These are phyloP conservation scores for Talaromyces sp. DNA, from an alignment of 2,329 filamentous ascomycete species.

Conservation along the genomic window DNA sequence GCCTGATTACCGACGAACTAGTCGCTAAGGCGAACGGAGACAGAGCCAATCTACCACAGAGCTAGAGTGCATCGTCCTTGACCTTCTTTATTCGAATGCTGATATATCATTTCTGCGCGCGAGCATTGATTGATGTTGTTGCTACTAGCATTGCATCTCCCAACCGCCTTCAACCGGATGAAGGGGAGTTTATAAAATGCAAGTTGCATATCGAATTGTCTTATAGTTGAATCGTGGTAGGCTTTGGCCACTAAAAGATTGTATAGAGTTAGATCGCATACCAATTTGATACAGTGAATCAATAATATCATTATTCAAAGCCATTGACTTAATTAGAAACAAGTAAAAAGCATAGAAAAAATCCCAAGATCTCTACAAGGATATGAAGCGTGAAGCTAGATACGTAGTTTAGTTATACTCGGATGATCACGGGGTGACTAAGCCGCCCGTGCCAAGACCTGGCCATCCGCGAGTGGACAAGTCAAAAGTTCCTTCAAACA, in stretches of 20 bases:
- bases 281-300: neutral
- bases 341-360: no score
- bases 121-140: neutral
- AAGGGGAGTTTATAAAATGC: neutral
- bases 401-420: neutral
- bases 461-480: slow-evolving; percentile 54
- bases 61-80: slow-evolving; percentile 1
- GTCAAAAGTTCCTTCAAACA: slow-evolving; percentile 62
- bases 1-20: slow-evolving; percentile 73
- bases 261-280: slow-evolving; percentile 6
- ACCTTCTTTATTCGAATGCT: neutral
- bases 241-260: slow-evolving; percentile 3
- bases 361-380: no score
- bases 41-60: slow-evolving; percentile 65
- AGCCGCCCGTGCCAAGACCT: slow-evolving; percentile 18
- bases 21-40: slow-evolving; percentile 69
- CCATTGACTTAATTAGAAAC: neutral
- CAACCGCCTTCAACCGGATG: neutral
- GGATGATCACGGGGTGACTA: slow-evolving; percentile 22
- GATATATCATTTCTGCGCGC: neutral
- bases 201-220: neutral
- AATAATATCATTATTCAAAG: neutral
- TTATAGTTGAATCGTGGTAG: neutral
- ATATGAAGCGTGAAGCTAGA: neutral
- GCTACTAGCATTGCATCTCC: neutral